Conservation (phyloP, 345 rosid genomes). For the Linum trigynum region DNA sequence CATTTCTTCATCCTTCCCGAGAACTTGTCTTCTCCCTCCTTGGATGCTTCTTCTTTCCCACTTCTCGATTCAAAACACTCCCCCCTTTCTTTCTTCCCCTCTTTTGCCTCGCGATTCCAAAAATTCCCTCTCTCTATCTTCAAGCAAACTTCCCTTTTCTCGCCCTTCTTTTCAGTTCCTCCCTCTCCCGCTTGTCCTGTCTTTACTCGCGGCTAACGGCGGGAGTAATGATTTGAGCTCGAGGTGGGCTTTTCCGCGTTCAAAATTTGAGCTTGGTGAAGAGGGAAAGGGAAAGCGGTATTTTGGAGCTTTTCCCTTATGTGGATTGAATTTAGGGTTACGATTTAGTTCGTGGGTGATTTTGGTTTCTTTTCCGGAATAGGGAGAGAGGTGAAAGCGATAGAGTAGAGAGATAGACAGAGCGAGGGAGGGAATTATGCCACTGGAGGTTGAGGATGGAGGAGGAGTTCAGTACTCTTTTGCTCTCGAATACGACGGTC, state of each 20-base stretch:
- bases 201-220: not conserved
- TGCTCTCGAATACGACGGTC: constrained; percentile 80
- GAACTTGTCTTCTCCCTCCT: not conserved
- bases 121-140: not conserved
- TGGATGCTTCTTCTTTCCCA: too few species aligned
- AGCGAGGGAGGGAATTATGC: not conserved
- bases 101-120: not conserved
- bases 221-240: not conserved
- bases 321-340: too few species aligned
- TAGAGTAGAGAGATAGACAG: too few species aligned
- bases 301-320: not conserved
- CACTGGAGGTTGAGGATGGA: constrained; percentile 26
- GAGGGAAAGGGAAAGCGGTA: too few species aligned
- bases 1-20: not conserved
- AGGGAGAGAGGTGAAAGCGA: not conserved
- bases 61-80: too few species aligned
- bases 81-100: not conserved
- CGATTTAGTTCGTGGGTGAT: too few species aligned
- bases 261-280: not conserved
- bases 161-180: not conserved
- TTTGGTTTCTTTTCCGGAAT: too few species aligned
- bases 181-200: not conserved
- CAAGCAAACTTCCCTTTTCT: not conserved
- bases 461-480: constrained; percentile 50
- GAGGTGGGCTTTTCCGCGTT: not conserved